Evolutionary conservation across 306 rosid genomes (phyloP), one percentile per base, ranked within the genome.

Genomic region (Quercus gilva): DNA sequence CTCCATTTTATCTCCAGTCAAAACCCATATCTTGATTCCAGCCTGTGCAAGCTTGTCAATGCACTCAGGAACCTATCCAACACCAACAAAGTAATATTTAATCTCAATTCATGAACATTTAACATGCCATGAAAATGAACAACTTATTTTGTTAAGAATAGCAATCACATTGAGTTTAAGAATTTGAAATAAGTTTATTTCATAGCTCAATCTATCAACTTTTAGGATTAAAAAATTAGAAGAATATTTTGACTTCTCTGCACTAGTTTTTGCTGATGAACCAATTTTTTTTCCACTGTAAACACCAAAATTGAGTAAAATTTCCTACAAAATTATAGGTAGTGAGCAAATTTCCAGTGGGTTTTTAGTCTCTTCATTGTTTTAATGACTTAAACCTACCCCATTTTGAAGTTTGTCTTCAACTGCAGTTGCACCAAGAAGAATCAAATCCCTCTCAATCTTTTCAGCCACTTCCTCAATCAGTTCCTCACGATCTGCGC

Each of bases 1-100:
- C 84, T 96, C 99, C 99, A 96, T 96, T 90, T 96, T 96, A 86
- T 96, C 99, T 65, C 99, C 99, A 52, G 99, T 96, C 90, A 96
- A 86, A 78, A 96, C 99, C 99, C 99, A 96, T 68, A 96, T 83
- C 85, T 96, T 96, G 68, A 96, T 96, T 81, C 99, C 99, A 71
- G 99, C 99, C 84, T 93, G 99, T 52, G 99, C 99, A 82, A 96
- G 94, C 76, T 91, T 96, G 92, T 96, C 99, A 60, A 96, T 96
- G 88, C 98, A 96, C 70, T 96, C 99, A 23, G 99, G 99, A 79
- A 96, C 99, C 99, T 94, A 74, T 33, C 58, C 71, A 83, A 55
- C 68, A 84, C 53, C 65, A 82, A 80, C 17, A 29, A 68, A 69
- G 2, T 4, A 73, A 55, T 3, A 52, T 63, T 77, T 33, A 53